These are phyloP conservation scores for Pseudocercospora vitis DNA, from an alignment of 2,329 filamentous ascomycete species.

Conservation along the genomic window DNA sequence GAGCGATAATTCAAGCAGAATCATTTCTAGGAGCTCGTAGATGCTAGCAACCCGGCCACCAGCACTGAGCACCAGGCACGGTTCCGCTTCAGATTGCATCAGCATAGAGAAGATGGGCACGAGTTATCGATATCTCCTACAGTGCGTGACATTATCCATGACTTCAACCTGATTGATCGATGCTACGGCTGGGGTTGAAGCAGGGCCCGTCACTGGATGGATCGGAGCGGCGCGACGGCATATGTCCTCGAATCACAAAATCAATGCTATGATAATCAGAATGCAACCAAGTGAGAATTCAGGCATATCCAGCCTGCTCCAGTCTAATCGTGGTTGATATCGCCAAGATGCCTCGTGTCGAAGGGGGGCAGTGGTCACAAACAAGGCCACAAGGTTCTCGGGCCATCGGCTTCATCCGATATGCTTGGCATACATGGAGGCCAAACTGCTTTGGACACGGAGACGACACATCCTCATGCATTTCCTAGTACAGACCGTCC, in stretches of 20 bases:
- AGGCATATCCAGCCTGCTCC: no score
- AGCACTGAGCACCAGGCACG: background rate
- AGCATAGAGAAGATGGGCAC: background rate
- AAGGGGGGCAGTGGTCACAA: no score
- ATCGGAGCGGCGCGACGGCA: no score
- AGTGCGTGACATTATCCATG: background rate
- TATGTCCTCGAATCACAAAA: no score
- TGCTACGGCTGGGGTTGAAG: background rate
- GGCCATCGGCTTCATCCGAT: no score
- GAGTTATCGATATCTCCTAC: background rate
- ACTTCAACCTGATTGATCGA: background rate
- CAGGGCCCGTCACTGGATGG: background rate
- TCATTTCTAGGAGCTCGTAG: conserved; percentile 22
- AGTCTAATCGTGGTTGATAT: no score
- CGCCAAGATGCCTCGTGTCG: no score
- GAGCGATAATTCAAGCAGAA: conserved; percentile 13
- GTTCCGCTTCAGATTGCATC: background rate
- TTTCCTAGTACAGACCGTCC: background rate
- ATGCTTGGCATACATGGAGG: conserved; percentile 1
- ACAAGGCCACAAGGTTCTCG: no score
- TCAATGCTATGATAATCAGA: no score
- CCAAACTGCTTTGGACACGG: conserved; percentile 16
- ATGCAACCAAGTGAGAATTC: no score
- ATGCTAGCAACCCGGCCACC: conserved; percentile 14
- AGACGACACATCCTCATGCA: background rate